Evolutionary conservation across 2,329 filamentous ascomycete species (phyloP).

Genomic region (Aureobasidium sp.): DNA sequence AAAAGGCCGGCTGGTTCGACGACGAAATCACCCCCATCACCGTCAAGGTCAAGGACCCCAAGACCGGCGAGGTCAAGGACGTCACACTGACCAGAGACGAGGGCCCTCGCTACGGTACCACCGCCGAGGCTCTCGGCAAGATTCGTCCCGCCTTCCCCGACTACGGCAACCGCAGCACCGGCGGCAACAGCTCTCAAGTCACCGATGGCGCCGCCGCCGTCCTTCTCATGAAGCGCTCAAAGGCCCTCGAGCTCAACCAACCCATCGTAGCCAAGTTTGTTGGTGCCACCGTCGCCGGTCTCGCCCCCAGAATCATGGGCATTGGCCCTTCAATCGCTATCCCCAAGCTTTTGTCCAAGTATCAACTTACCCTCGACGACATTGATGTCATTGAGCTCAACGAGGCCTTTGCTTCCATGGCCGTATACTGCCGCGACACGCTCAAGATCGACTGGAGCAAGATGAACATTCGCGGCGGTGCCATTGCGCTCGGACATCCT

Average conservation of each 20-base stretch:
- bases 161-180: slow-evolving; percentile 79
- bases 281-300: slow-evolving; percentile 80
- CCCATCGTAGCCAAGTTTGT: slow-evolving; percentile 94
- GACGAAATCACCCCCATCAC: slow-evolving; percentile 90
- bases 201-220: slow-evolving; percentile 90
- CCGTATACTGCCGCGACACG: slow-evolving; percentile 68
- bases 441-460: slow-evolving; percentile 66
- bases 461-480: slow-evolving; percentile 75
- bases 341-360: slow-evolving; percentile 75
- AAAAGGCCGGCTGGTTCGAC: slow-evolving; percentile 84
- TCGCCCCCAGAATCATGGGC: slow-evolving; percentile 93
- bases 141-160: slow-evolving; percentile 85
- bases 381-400: slow-evolving; percentile 91
- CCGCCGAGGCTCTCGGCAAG: slow-evolving; percentile 72
- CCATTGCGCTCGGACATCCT: slow-evolving; percentile 76
- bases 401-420: slow-evolving; percentile 97
- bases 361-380: slow-evolving; percentile 71
- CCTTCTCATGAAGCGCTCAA: slow-evolving; percentile 89
- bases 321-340: slow-evolving; percentile 70
- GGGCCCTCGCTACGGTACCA: slow-evolving; percentile 85
- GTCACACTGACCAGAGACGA: slow-evolving; percentile 81
- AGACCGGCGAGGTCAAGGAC: slow-evolving; percentile 69
- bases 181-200: slow-evolving; percentile 89
- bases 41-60: slow-evolving; percentile 74
- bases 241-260: slow-evolving; percentile 76